phyloP scores from a whole-genome alignment of 805 yeast genomes.

The Teunomyces funiuensis region DNA sequence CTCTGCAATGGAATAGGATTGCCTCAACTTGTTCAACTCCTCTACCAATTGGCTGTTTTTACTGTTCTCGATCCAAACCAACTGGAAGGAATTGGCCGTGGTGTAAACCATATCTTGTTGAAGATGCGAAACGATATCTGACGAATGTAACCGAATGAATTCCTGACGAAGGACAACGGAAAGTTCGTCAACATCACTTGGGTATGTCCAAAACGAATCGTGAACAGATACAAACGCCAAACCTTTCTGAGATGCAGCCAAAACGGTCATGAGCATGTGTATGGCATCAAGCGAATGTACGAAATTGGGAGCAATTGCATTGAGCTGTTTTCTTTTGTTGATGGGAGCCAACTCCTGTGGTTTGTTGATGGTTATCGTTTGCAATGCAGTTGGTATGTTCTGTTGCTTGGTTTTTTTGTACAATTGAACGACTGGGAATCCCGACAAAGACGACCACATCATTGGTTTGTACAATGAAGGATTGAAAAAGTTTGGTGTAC shows the following conservation, averaged over 20 bases:
- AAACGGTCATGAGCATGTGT: conserved; percentile 38
- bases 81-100: conserved; percentile 25
- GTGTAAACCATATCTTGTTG: conserved; percentile 26
- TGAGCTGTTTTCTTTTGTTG: conserved; percentile 29
- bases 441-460: conserved; percentile 43
- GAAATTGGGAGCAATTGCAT: conserved; percentile 44
- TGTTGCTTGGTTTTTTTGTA: conserved; percentile 21
- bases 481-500: conserved; percentile 17
- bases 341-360: conserved; percentile 24
- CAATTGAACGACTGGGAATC: conserved; percentile 42
- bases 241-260: conserved; percentile 17
- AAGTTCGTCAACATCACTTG: conserved; percentile 29
- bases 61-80: conserved; percentile 29
- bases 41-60: conserved; percentile 11
- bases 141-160: conserved; percentile 34
- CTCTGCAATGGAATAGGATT: neutral
- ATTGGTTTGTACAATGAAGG: conserved; percentile 29
- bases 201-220: conserved; percentile 46
- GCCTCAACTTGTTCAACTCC: conserved; percentile 10
- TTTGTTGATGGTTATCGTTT: conserved; percentile 18
- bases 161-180: conserved; percentile 29
- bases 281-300: conserved; percentile 43
- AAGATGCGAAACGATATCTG: conserved; percentile 24
- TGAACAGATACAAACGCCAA: conserved; percentile 41
- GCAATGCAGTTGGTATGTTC: conserved; percentile 22